These are phyloP conservation scores for Capsicum baccatum DNA, from an alignment of 257 asterid species.

Conservation along the genomic window DNA sequence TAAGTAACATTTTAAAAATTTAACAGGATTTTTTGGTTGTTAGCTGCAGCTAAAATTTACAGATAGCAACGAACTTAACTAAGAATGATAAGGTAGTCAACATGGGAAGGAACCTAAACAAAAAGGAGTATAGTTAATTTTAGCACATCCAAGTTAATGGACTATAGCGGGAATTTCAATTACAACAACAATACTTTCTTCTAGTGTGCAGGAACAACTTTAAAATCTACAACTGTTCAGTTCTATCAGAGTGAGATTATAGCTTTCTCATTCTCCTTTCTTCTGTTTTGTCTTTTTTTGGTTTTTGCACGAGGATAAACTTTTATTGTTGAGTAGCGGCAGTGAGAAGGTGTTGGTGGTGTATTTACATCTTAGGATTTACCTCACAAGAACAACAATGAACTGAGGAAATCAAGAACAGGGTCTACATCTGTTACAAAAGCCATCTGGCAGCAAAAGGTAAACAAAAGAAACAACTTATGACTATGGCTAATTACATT, in stretches of 20 bases:
- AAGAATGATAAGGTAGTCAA: background rate
- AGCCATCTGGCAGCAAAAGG: background rate
- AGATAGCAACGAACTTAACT: background rate
- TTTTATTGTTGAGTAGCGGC: background rate
- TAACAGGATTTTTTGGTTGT: background rate
- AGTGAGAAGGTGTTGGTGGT: constrained; percentile 13
- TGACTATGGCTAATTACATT: background rate
- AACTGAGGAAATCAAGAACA: background rate
- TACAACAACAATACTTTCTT: background rate
- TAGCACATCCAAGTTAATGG: constrained; percentile 21
- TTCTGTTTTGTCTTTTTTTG: background rate
- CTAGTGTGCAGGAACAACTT: background rate
- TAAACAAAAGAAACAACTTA: background rate
- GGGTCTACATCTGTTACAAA: constrained; percentile 3
- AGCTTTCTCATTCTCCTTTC: background rate
- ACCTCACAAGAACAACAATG: constrained; percentile 4
- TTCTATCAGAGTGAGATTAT: background rate
- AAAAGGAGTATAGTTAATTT: constrained; percentile 20
- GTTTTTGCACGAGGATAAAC: constrained; percentile 12
- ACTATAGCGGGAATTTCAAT: background rate
- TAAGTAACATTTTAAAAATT: background rate
- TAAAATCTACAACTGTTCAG: background rate
- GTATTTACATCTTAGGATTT: background rate
- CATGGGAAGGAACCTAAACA: background rate
- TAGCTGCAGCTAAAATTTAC: constrained; percentile 6